These are phyloP conservation scores for Medicago ruthenica DNA, from an alignment of 306 rosid genomes.

Conservation along the genomic window DNA sequence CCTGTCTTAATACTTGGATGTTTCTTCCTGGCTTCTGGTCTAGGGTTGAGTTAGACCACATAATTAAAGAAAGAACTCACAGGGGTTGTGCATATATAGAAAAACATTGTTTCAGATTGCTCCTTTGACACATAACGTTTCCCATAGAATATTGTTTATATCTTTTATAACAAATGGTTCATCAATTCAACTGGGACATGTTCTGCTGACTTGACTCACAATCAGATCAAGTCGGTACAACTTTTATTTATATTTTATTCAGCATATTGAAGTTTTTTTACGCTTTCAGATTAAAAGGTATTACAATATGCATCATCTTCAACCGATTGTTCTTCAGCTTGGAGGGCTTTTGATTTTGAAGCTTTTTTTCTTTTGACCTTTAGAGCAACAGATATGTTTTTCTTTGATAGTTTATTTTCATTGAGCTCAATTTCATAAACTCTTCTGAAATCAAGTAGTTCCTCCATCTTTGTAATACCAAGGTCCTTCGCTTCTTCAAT, in stretches of 20 bases:
- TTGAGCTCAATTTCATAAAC: not conserved
- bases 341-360: not conserved
- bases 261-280: not conserved
- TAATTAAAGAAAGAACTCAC: slow-evolving; percentile 36
- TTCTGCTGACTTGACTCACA: not conserved
- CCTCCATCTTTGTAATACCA: not conserved
- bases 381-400: not conserved
- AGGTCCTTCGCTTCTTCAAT: not conserved
- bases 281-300: not conserved
- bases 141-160: slow-evolving; percentile 13
- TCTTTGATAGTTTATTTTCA: not conserved
- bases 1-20: slow-evolving; percentile 38
- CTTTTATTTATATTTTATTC: not conserved
- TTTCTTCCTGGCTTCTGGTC: slow-evolving; percentile 38
- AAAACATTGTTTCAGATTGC: slow-evolving; percentile 36
- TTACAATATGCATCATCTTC: not conserved
- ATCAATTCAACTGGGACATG: slow-evolving; percentile 5
- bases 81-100: slow-evolving; percentile 52
- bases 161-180: slow-evolving; percentile 13
- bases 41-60: slow-evolving; percentile 35
- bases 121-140: slow-evolving; percentile 6
- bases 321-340: not conserved
- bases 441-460: not conserved
- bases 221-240: not conserved
- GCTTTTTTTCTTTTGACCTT: not conserved